phyloP scores from a whole-genome alignment of 2,329 filamentous ascomycete genomes.

The Apiospora hydei region DNA sequence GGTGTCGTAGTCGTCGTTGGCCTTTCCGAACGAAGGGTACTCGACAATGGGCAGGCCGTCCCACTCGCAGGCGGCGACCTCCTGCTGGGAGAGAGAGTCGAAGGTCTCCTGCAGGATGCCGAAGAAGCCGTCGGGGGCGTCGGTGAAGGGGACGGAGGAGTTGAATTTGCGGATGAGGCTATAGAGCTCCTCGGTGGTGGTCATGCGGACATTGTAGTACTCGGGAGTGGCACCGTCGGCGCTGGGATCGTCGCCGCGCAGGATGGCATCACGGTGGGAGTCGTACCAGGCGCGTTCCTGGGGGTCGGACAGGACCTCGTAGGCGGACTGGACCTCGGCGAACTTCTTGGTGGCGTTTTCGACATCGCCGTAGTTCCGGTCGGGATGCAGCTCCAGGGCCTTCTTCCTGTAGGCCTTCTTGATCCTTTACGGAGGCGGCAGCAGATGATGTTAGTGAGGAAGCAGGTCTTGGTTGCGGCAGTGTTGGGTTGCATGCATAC shows the following conservation, averaged over 20 bases:
- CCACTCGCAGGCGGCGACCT: slow-evolving; percentile 76
- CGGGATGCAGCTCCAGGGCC: slow-evolving; percentile 92
- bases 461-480: background rate
- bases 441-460: slow-evolving; percentile 23
- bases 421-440: slow-evolving; percentile 62
- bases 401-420: slow-evolving; percentile 92
- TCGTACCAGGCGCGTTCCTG: slow-evolving; percentile 99
- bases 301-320: slow-evolving; percentile 94
- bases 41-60: slow-evolving; percentile 65
- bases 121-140: slow-evolving; percentile 84
- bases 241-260: slow-evolving; percentile 68
- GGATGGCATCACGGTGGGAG: slow-evolving; percentile 85
- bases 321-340: slow-evolving; percentile 90
- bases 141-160: slow-evolving; percentile 78
- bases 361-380: slow-evolving; percentile 88
- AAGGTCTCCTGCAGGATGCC: slow-evolving; percentile 80
- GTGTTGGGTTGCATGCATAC: slow-evolving; percentile 53
- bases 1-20: slow-evolving; percentile 77
- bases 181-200: slow-evolving; percentile 81
- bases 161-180: slow-evolving; percentile 82
- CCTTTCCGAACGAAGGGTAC: slow-evolving; percentile 85
- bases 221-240: slow-evolving; percentile 61
- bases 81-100: slow-evolving; percentile 79
- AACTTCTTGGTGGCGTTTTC: slow-evolving; percentile 86
- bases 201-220: slow-evolving; percentile 74